phyloP scores from a whole-genome alignment of 306 rosid species.

The Potentilla sterilis region DNA sequence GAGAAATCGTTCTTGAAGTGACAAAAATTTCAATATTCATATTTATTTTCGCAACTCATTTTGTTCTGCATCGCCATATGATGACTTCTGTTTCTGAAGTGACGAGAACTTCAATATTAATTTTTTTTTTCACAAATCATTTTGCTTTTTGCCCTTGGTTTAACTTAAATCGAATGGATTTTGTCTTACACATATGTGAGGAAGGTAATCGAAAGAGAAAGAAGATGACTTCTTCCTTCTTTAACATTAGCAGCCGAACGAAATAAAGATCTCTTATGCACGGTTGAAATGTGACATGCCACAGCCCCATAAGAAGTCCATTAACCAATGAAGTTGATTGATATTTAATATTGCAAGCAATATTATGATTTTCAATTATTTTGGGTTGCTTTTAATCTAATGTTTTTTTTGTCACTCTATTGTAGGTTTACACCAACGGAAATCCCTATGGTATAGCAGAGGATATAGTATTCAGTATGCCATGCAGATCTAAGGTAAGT shows the following conservation, averaged over 20 bases:
- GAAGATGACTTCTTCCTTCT: background rate
- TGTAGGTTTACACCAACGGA: constrained; percentile 78
- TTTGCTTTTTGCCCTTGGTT: background rate
- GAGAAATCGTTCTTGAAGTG: background rate
- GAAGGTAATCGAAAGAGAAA: background rate
- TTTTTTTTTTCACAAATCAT: background rate
- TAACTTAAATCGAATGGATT: background rate
- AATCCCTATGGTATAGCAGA: constrained; percentile 93
- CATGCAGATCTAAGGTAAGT: constrained; percentile 89
- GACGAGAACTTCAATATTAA: too few species aligned
- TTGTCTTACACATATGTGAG: background rate
- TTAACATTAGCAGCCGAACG: background rate
- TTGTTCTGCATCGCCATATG: background rate
- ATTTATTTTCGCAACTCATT: background rate
- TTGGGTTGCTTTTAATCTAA: constrained; percentile 14
- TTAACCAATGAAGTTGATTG: background rate
- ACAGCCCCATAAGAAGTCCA: background rate
- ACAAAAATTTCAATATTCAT: background rate
- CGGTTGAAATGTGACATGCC: background rate
- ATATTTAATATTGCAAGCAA: background rate
- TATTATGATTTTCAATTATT: background rate
- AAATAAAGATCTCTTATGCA: background rate
- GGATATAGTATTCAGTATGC: constrained; percentile 94
- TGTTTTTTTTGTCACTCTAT: constrained; percentile 24
- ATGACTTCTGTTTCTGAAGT: background rate